phyloP scores from a whole-genome alignment of 1,284 basidiomycete species.

The Tremellales sp. region DNA sequence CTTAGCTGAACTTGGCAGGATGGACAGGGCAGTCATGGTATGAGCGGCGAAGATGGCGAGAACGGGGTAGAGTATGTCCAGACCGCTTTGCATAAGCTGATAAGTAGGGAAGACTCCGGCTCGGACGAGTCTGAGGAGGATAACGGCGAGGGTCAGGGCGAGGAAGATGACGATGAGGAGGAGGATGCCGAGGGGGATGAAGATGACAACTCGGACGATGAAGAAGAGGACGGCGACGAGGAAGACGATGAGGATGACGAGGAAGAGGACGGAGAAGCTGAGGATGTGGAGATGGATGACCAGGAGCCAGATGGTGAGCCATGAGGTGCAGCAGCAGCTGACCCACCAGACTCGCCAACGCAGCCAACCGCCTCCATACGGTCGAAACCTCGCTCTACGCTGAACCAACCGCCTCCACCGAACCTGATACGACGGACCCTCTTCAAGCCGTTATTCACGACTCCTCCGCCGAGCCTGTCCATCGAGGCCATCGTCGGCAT shows the following conservation, averaged over 20 bases:
- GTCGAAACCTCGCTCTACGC: constrained; percentile 1
- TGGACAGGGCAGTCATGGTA: constrained; percentile 4
- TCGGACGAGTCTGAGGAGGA: constrained; percentile 18
- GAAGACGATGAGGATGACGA: constrained; percentile 23
- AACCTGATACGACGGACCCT: constrained; percentile 35
- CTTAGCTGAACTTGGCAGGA: constrained; percentile 4
- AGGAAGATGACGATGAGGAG: constrained; percentile 25
- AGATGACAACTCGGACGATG: constrained; percentile 16
- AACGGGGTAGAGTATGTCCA: constrained; percentile 16
- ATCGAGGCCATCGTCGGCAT: constrained; percentile 93
- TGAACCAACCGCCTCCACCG: constrained; percentile 23
- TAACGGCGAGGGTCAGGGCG: constrained; percentile 23
- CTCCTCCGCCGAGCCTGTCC: constrained; percentile 59
- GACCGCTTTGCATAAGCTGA: too few species aligned
- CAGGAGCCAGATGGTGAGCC: constrained; percentile 19
- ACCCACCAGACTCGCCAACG: background rate
- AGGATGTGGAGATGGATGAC: constrained; percentile 15
- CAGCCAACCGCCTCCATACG: constrained; percentile 8
- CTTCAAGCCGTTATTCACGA: constrained; percentile 26
- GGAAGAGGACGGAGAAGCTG: constrained; percentile 19
- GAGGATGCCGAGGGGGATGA: constrained; percentile 26
- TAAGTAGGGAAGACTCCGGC: constrained; percentile 13
- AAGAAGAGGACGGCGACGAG: constrained; percentile 16
- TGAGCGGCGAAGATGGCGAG: constrained; percentile 11
- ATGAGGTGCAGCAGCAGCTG: too few species aligned